Base-by-base conservation (phyloP, 768 basidiomycete species). In the Mycena vitilis region DNA sequence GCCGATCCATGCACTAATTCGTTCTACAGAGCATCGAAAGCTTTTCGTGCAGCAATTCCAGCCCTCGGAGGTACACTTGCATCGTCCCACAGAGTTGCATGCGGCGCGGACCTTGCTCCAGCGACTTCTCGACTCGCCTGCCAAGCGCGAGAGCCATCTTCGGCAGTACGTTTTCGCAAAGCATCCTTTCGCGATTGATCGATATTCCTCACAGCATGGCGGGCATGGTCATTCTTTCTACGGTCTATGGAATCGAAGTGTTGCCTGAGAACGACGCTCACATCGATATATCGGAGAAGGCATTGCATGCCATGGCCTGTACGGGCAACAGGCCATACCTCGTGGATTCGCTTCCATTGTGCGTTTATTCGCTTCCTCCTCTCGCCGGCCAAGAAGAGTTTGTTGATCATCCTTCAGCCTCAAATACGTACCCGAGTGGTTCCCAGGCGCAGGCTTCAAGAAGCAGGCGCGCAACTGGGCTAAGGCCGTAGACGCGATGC, bases 381-480 rank as follows among this genome's bases (percentile, higher is more conserved):
- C 22, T 7, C 8, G 2, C 42, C 10, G 13, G 42, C 36, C 16
- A 10, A 9, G 8, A 2, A 16, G 6, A 16, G 40, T 2, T 51
- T 20, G 11, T 7, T 37, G 2, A 22, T 4, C 37, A 20, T 36
- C 77, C 16, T 75, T 75, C 20, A 42, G 75, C 16, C 68, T 84
- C 22, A 78, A 78, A 62, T 70, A 81, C 47, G 56, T 83, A 3
- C 83, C 82, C 2, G 70, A 6, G 15, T 82, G 79, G 77, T 66
- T 83, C 52, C 81, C 83, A 45, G 78, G 80, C 2, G 76, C 77
- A 0, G 77, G 73, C 13, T 84, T 84, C 73, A 77, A 81, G 65
- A 71, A 66, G 0, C 72, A 75, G 48, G 83, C 83, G 5, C 72
- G 65, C 15, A 65, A 75, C 13, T 78, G 78, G 76, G 62, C 59